Evolutionary conservation across 2,329 filamentous ascomycete genomes (phyloP), one percentile per base, ranked within the genome.

Genomic region (Botrytis pseudocinerea): DNA sequence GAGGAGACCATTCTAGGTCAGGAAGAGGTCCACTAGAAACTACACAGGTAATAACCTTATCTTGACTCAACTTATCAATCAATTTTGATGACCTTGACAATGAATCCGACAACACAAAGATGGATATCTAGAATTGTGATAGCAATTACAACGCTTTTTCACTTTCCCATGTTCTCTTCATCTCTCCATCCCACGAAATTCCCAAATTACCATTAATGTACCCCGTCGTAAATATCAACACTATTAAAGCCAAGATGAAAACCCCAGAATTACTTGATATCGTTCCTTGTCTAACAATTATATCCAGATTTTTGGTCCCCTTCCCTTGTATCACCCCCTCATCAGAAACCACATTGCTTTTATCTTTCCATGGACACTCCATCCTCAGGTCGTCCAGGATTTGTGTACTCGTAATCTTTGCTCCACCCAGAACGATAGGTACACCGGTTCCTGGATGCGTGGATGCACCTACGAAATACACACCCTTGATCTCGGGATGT

Each of bases 391-490:
- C 79, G 9, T 80, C 79, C 20, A 88, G 76, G 8, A 89, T 83
- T 80, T 89, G 85, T 77, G 86, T 86, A 14, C 82, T 83, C 0
- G 88, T 87, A 71, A 93, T 85, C 80, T 89, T 91, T 14, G 89
- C 88, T 0, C 92, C 91, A 0, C 91, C 91, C 16, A 93, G 82
- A 40, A 91, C 90, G 72, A 94, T 92, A 4, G 92, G 92, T 32
- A 94, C 92, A 0, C 92, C 92, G 0, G 92, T 93, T 1, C 92
- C 92, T 0, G 92, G 92, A 82, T 94, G 92, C 32, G 91, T 92
- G 78, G 89, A 91, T 1, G 92, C 92, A 48, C 92, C 92, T 0
- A 93, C 92, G 78, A 94, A 93, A 79, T 93, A 93, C 38, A 90
- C 81, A 8, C 83, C 84, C 7, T 82, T 77, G 46, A 90, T 84